These are phyloP conservation scores for Lipomyces chichibuensis DNA, from an alignment of 805 yeast species.

Conservation along the genomic window DNA sequence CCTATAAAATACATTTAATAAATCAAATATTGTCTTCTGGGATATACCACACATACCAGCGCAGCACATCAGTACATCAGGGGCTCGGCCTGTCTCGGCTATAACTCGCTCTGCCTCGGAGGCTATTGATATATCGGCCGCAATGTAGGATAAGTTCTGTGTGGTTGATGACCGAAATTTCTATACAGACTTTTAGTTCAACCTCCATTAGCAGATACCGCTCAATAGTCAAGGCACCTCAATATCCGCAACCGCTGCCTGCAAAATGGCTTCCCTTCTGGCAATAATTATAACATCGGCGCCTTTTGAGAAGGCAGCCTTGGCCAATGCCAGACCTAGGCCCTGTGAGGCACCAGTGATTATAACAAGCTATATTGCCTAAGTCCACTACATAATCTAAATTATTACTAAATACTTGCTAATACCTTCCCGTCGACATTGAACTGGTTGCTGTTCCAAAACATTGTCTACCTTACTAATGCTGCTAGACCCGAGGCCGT, in stretches of 20 bases:
- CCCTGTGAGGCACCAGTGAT: conserved; percentile 97
- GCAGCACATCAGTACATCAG: conserved; percentile 79
- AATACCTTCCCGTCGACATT: conserved; percentile 10
- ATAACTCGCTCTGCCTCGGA: conserved; percentile 54
- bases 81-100: conserved; percentile 48
- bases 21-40: background rate
- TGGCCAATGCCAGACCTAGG: conserved; percentile 78
- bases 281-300: conserved; percentile 77
- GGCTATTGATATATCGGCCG: conserved; percentile 69
- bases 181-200: conserved; percentile 8
- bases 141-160: conserved; percentile 50
- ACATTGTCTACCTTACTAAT: background rate
- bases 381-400: background rate
- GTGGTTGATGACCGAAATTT: conserved; percentile 39
- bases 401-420: background rate
- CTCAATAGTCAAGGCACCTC: conserved; percentile 30
- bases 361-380: conserved; percentile 56
- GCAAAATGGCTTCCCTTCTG: conserved; percentile 65
- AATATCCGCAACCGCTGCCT: conserved; percentile 54
- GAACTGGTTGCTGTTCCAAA: conserved; percentile 8
- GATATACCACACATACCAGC: conserved; percentile 59
- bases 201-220: background rate
- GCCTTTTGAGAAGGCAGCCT: conserved; percentile 54
- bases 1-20: conserved; percentile 49
- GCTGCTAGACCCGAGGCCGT: too few species aligned